phyloP scores from a whole-genome alignment of 345 rosid genomes.

The Tarenaya hassleriana region DNA sequence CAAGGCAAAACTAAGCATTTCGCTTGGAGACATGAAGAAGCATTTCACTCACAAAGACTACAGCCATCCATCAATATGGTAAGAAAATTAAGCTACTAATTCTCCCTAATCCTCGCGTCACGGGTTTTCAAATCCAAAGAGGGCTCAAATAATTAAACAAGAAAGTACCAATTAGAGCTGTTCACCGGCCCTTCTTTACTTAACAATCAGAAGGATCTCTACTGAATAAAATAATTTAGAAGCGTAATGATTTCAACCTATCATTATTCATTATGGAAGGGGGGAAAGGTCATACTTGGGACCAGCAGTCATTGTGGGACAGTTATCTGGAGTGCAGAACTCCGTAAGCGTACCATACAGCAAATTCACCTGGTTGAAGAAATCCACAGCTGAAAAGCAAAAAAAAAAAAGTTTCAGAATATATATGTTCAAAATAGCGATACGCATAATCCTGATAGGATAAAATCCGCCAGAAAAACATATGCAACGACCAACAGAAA shows the following conservation, averaged over 20 bases:
- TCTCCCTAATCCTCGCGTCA: too few species aligned
- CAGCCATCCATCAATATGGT: not conserved
- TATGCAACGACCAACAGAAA: not conserved
- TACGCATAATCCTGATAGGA: not conserved
- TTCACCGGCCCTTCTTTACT: not conserved
- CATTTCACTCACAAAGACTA: slow-evolving; percentile 4
- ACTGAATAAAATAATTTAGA: not conserved
- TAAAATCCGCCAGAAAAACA: not conserved
- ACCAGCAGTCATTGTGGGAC: slow-evolving; percentile 99
- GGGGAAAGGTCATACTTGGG: slow-evolving; percentile 68
- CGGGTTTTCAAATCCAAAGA: too few species aligned
- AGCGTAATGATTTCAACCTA: slow-evolving; percentile 11
- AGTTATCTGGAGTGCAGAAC: slow-evolving; percentile 91
- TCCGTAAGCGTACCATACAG: slow-evolving; percentile 97
- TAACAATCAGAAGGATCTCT: not conserved
- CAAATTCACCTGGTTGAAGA: slow-evolving; percentile 99
- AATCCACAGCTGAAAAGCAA: slow-evolving; percentile 81
- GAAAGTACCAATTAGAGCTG: too few species aligned
- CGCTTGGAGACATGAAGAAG: not conserved
- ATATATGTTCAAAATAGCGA: not conserved
- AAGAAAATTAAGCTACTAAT: too few species aligned
- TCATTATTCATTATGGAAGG: slow-evolving; percentile 8
- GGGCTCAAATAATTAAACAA: too few species aligned
- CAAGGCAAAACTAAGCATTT: not conserved
- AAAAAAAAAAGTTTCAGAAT: not conserved